Evolutionary conservation across 164 flowering plant genomes (phyloP), one percentile per base, ranked within the genome.

Genomic region (Nelumbo lutea): DNA sequence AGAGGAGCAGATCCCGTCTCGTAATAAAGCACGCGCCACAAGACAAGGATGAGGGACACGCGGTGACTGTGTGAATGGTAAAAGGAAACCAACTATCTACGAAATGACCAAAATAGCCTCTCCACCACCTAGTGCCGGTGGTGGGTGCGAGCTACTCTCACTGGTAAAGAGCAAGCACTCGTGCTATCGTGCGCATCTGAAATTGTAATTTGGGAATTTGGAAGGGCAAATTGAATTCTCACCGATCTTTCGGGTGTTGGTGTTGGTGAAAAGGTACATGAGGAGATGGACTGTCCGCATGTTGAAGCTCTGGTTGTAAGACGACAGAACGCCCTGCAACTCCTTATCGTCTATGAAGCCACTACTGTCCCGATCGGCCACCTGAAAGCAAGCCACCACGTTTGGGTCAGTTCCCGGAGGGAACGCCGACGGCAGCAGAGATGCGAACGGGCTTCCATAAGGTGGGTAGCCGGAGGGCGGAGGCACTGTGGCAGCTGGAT

Each of bases 361-460:
- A 65, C 91, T 91, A 2, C 96, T 87, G 72, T 93, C 94, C 75
- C 61, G 85, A 65, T 95, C 98, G 7, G 90, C 93, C 60, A 72
- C 4, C 78, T 92, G 89, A 67, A 90, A 95, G 75, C 88, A 85
- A 10, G 91, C 83, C 44, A 88, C 82, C 45, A 89, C 65, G 80
- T 46, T 92, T n/a, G 96, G 96, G 76, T 95, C 98, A n/a, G 97
- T 95, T 0, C 97, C 97, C 0, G 96, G 94, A 0, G 99, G 94
- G 61, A 95, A 95, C 42, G 81, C 68, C 64, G 98, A 93, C 43
- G 96, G 96, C 57, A 86, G 3, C 27, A 87, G 76, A 51, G 90
- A 11, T 4, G 84, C 83, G 66, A 88, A 88, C 41, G 91, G 93
- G 75, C 73, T 82, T 2, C 86, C 88, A 61, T 82, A 83, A 42